Evolutionary conservation across 306 rosid genomes (phyloP).

Genomic region (Vigna trinervia): DNA sequence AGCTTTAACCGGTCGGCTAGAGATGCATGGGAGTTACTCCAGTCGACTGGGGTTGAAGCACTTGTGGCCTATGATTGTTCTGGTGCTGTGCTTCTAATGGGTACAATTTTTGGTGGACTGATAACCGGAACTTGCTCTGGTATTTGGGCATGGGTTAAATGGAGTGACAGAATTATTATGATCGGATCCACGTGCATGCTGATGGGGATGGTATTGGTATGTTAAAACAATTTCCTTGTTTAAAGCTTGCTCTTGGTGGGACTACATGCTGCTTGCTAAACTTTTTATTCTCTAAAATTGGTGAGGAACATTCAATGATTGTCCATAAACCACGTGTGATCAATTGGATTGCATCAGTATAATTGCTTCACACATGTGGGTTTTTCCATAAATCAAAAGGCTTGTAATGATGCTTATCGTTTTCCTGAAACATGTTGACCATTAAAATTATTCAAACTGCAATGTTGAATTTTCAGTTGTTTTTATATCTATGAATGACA

Average conservation of each 20-base stretch:
- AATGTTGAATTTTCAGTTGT: constrained; percentile 16
- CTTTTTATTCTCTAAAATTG: not conserved
- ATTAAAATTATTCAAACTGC: not conserved
- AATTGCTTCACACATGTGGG: not conserved
- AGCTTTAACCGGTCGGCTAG: constrained; percentile 91
- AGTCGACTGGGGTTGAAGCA: constrained; percentile 98
- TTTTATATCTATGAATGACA: not conserved
- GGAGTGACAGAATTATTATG: constrained; percentile 78
- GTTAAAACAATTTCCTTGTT: constrained; percentile 27
- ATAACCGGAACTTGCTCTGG: constrained; percentile 94
- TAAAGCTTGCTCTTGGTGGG: not conserved
- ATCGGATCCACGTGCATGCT: constrained; percentile 89
- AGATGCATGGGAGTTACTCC: constrained; percentile 98
- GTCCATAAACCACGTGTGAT: not conserved
- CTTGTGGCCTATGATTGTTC: constrained; percentile 98
- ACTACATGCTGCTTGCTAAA: not conserved
- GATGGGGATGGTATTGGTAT: constrained; percentile 99
- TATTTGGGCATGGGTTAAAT: constrained; percentile 83
- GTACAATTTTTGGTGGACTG: constrained; percentile 85
- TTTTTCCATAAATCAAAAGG: constrained; percentile 1
- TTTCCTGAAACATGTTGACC: constrained; percentile 20
- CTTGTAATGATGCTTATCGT: constrained; percentile 11
- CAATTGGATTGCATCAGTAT: not conserved
- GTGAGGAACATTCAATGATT: not conserved
- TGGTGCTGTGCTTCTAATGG: constrained; percentile 96